Evolutionary conservation across 2,329 filamentous ascomycete species (phyloP), one percentile per base, ranked within the genome.

Genomic region (Pseudogymnoascus sp.): DNA sequence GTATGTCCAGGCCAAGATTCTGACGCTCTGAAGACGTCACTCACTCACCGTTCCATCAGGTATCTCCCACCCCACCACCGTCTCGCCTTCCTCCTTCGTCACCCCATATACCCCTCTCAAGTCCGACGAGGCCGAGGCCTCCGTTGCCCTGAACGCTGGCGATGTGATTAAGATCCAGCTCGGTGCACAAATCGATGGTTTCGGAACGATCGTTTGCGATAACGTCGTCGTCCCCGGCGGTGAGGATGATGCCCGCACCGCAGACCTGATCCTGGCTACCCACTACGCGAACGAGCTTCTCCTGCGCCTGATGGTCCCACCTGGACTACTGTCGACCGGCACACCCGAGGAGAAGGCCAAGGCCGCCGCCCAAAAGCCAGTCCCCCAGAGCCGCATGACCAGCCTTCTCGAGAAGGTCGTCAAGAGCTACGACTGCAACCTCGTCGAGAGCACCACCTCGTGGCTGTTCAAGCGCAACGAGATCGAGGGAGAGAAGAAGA

Each of bases 171-270:
- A 99, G 86, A 95, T 99, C 75, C 95, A 99, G 80, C 86, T 99
- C n/a, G 95, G 95, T 73, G 95, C 95, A 61, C 95, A 99, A 80
- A 97, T 99, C 67, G 91, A 97, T 79, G 95, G 95, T 62, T 96
- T 97, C 73, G 92, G 91, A 70, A 90, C 93, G 69, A 97, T 99
- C 74, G 90, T 97, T 70, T 97, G 95, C 79, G 90, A 97, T 78
- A 96, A 91, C 64, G 83, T 97, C 69, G 77, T 97, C 64, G 88
- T 96, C 60, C 81, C 82, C 58, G 81, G 82, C 71, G 87, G 85
- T 68, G 82, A 83, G 69, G 79, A 96, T 69, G 85, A 86, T 62
- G 91, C 90, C 70, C 88, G 91, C 65, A 80, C 88, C 68, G 95
- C 93, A 68, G 93, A 99, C 75, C 83, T 99, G 65, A 79, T 97